Base-by-base conservation (phyloP, 306 rosid genomes). In the Vachellia pachyceras region DNA sequence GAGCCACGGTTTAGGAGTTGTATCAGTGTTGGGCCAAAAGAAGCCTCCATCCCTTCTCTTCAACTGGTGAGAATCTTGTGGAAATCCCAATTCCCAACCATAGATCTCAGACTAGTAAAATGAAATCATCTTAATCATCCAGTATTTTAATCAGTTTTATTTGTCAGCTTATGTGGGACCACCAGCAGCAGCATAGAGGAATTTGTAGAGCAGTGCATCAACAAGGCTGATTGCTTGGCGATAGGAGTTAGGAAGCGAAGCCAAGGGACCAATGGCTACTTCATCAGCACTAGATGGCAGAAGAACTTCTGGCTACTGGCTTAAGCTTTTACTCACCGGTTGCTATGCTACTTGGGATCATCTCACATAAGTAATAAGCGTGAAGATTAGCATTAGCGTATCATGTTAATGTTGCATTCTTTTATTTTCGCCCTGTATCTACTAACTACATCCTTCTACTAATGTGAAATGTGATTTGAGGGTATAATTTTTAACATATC, bases 301-400 rank as follows among this genome's bases (percentile, higher is more conserved):
- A 94, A 90, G 87, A 84, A 91, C 71, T 94, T 92, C 89, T 94
- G 98, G 98, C 89, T 94, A 39, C 84, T 94, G 73, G 98, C 97
- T 80, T 94, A 85, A 75, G 10, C 50, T 8, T 45, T 46, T n/a
- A 12, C 25, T 4, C 37, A 10, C 29, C 74, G 10, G 40, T 75
- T 72, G 33, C 33, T 29, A 29, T 42, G 4, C 52, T 22, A 39
- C 15, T 25, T 55, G 72, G 72, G 22, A 22, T 23, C 37, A 68
- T 81, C 68, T 64, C 45, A 25, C 47, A 20, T 14, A 9, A 65
- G 45, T 39, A 13, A 37, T 41, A 67, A 44, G 69, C 78, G 37
- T 23, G 69, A 46, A 78, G 35, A 67, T 41, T 82, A 82, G 77
- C 72, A n/a, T n/a, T n/a, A n/a, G n/a, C n/a, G 55, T 71, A 68